phyloP scores from a whole-genome alignment of 2,329 filamentous ascomycete species.

The Fusarium sp. region DNA sequence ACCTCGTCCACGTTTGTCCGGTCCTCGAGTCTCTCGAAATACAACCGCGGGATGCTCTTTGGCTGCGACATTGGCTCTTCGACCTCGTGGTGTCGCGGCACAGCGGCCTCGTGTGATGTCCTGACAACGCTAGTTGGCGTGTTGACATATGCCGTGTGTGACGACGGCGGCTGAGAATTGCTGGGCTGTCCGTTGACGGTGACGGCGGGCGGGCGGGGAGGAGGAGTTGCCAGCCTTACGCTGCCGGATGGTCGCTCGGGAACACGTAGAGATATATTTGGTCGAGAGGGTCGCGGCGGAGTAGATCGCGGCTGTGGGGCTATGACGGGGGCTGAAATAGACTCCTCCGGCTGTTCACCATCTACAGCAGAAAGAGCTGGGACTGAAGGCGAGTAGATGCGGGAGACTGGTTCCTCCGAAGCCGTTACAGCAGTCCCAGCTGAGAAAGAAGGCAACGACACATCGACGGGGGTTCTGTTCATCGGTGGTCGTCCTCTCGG shows the following conservation, averaged over 20 bases:
- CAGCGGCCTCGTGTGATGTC: slow-evolving; percentile 31
- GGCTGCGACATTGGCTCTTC: slow-evolving; percentile 8
- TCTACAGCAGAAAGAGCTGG: slow-evolving; percentile 3
- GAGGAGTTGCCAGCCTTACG: slow-evolving; percentile 66
- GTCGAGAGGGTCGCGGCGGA: slow-evolving; percentile 45
- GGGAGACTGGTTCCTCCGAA: slow-evolving; percentile 17
- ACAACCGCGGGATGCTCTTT: slow-evolving; percentile 43
- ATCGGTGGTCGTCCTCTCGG: slow-evolving; percentile 82
- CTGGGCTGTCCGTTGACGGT: slow-evolving; percentile 32
- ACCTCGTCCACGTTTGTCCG: slow-evolving; percentile 66
- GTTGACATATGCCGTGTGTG: slow-evolving; percentile 6
- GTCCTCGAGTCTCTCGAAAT: slow-evolving; percentile 53
- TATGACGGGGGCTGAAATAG: slow-evolving; percentile 17
- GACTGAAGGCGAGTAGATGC: slow-evolving; percentile 11
- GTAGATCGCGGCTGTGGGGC: slow-evolving; percentile 24
- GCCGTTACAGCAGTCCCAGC: slow-evolving; percentile 14
- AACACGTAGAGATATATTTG: slow-evolving; percentile 54
- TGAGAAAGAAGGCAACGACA: slow-evolving; percentile 43
- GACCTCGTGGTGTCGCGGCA: slow-evolving; percentile 11
- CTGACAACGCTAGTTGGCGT: slow-evolving; percentile 31
- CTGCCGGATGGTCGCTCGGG: slow-evolving; percentile 65
- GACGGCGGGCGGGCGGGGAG: slow-evolving; percentile 55
- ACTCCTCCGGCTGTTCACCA: slow-evolving; percentile 5
- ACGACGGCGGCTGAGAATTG: background rate
- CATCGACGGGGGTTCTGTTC: slow-evolving; percentile 66